Percentiles rank a stretch among this genome's conserved stretches.
phyloP scores from a whole-genome alignment of 768 basidiomycete species.

The Leucogyrophana mollusca region DNA sequence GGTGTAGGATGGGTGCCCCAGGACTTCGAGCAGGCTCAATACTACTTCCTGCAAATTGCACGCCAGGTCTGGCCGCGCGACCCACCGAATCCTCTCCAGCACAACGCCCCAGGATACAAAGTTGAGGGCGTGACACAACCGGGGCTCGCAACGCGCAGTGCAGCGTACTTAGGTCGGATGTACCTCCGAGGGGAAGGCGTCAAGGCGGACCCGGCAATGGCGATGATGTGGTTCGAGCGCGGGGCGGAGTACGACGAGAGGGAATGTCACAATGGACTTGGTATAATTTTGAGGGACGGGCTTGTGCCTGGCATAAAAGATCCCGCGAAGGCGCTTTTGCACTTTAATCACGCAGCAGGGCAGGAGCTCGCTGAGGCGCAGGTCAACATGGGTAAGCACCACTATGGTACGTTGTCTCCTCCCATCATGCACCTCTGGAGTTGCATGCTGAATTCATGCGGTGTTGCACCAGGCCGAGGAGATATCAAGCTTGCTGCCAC shows the following conservation, averaged over 20 bases:
- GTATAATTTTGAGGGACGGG: constrained; percentile 91
- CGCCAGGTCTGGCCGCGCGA: constrained; percentile 89
- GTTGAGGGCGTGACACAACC: constrained; percentile 51
- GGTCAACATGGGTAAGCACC: constrained; percentile 83
- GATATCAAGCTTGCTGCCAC: constrained; percentile 66
- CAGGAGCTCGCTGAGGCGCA: constrained; percentile 92
- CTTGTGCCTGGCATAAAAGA: constrained; percentile 71
- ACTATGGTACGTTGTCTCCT: constrained; percentile 48
- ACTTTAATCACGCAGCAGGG: constrained; percentile 79
- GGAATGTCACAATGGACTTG: constrained; percentile 87
- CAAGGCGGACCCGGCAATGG: constrained; percentile 67
- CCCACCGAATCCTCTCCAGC: constrained; percentile 51
- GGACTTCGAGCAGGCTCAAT: constrained; percentile 71
- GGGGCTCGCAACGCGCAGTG: constrained; percentile 72
- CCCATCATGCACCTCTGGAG: background rate
- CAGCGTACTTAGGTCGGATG: constrained; percentile 92
- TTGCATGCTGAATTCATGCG: constrained; percentile 10
- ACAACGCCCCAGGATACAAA: constrained; percentile 40
- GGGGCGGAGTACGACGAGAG: constrained; percentile 79
- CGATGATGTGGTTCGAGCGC: constrained; percentile 94
- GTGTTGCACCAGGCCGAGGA: constrained; percentile 62
- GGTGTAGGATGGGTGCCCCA: constrained; percentile 88
- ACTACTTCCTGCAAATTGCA: constrained; percentile 85
- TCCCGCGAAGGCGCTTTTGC: constrained; percentile 53
- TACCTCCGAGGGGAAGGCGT: constrained; percentile 91